These are phyloP conservation scores for Termitomyces heimii DNA, from an alignment of 768 basidiomycete genomes.

Conservation along the genomic window DNA sequence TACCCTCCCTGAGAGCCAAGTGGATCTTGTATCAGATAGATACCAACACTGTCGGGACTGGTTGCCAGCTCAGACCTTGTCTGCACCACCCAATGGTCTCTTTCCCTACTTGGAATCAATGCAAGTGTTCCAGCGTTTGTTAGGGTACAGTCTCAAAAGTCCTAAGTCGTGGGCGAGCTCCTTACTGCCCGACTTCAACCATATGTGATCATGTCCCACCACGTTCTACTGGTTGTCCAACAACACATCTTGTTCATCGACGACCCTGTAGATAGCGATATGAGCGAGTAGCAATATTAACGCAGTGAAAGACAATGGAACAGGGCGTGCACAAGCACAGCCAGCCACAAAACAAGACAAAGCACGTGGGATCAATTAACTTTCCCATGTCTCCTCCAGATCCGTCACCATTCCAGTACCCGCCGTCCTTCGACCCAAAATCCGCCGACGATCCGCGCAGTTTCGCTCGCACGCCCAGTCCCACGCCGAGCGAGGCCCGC, in stretches of 20 bases:
- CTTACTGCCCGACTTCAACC: too few relatives aligned
- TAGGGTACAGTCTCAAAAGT: too few relatives aligned
- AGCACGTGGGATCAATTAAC: background rate
- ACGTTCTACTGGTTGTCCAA: too few relatives aligned
- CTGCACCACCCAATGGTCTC: too few relatives aligned
- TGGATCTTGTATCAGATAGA: too few relatives aligned
- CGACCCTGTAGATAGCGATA: background rate
- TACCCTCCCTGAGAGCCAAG: too few relatives aligned
- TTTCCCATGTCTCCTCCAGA: background rate
- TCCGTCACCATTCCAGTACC: background rate
- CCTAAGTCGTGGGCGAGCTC: too few relatives aligned
- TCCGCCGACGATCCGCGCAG: conserved; percentile 12
- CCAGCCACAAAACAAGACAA: background rate
- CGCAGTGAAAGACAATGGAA: background rate
- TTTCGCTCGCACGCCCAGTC: conserved; percentile 48
- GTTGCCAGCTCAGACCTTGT: too few relatives aligned
- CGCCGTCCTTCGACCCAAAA: conserved; percentile 10
- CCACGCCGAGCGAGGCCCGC: conserved; percentile 54
- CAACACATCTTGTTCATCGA: background rate
- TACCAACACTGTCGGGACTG: too few relatives aligned
- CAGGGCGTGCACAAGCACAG: background rate
- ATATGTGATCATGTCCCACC: too few relatives aligned
- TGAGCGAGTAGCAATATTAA: background rate
- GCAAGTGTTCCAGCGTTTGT: too few relatives aligned
- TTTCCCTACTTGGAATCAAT: too few relatives aligned